Conservation (phyloP, 768 basidiomycete genomes). For the Hortiboletus flavorubellus region DNA sequence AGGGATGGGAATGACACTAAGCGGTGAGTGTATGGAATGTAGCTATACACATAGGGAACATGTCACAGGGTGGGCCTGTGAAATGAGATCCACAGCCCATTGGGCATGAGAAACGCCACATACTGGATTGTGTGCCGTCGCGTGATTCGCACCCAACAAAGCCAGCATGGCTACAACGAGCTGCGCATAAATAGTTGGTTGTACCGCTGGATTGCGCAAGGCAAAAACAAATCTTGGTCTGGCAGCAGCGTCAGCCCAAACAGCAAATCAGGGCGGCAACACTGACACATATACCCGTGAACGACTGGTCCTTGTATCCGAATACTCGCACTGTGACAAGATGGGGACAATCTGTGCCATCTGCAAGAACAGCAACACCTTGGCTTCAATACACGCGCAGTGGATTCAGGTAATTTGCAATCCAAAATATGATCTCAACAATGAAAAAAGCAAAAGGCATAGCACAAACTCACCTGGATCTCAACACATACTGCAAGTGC, state of each 20-base stretch:
- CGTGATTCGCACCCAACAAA: constrained; percentile 70
- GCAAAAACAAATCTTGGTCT: constrained; percentile 85
- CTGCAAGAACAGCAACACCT: constrained; percentile 84
- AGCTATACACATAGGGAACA: too few relatives aligned
- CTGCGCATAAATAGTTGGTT: constrained; percentile 89
- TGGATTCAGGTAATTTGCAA: constrained; percentile 79
- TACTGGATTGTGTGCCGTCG: constrained; percentile 69
- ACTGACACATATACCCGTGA: constrained; percentile 56
- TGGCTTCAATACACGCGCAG: constrained; percentile 92
- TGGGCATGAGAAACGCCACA: background rate
- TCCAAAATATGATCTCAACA: background rate
- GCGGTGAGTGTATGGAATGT: too few relatives aligned
- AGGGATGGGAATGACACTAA: too few relatives aligned
- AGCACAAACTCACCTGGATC: constrained; percentile 70
- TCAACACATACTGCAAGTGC: constrained; percentile 70
- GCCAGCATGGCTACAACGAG: constrained; percentile 76
- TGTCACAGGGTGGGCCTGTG: too few relatives aligned
- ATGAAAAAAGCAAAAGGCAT: background rate
- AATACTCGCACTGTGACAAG: constrained; percentile 80
- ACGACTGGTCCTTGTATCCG: constrained; percentile 78
- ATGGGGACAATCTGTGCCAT: constrained; percentile 73
- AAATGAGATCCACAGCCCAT: background rate
- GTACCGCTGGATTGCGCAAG: constrained; percentile 82
- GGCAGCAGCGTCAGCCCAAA: background rate
- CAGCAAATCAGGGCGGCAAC: background rate